Evolutionary conservation across 2,329 filamentous ascomycete genomes (phyloP).

Genomic region (Pseudogymnoascus sp.): DNA sequence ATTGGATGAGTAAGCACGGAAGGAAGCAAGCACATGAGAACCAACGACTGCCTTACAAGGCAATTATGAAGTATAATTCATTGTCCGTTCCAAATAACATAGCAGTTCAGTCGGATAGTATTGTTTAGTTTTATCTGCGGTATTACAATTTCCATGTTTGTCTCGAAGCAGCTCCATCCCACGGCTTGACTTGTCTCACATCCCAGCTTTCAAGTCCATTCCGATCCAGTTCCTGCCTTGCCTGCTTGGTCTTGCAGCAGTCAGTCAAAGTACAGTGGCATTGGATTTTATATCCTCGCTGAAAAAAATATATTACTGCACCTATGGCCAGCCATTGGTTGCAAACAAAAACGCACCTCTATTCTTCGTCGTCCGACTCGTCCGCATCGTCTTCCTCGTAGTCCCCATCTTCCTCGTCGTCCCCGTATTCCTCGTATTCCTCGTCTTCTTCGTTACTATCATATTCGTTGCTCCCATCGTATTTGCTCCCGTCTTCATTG

Average conservation of each 20-base stretch:
- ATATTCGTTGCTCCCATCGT: no score
- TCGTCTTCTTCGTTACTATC: background rate
- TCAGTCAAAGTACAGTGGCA: background rate
- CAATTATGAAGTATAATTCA: background rate
- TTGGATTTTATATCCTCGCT: background rate
- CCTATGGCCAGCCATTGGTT: background rate
- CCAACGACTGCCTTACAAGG: background rate
- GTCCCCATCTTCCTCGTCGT: background rate
- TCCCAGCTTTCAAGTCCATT: background rate
- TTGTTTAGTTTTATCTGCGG: background rate
- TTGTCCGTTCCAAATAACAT: background rate
- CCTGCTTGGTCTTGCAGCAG: background rate
- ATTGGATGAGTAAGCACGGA: background rate
- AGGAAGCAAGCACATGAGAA: background rate
- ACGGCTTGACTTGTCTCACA: background rate
- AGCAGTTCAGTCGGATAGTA: background rate
- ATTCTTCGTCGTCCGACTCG: background rate
- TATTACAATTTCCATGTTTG: background rate
- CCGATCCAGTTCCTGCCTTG: no score
- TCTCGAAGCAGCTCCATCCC: background rate
- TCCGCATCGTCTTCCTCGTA: background rate
- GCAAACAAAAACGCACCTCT: background rate
- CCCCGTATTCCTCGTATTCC: background rate
- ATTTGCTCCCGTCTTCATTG: no score
- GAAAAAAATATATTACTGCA: background rate